Evolutionary conservation across 1,284 basidiomycete species (phyloP).

Genomic region (Leccinum proximum): DNA sequence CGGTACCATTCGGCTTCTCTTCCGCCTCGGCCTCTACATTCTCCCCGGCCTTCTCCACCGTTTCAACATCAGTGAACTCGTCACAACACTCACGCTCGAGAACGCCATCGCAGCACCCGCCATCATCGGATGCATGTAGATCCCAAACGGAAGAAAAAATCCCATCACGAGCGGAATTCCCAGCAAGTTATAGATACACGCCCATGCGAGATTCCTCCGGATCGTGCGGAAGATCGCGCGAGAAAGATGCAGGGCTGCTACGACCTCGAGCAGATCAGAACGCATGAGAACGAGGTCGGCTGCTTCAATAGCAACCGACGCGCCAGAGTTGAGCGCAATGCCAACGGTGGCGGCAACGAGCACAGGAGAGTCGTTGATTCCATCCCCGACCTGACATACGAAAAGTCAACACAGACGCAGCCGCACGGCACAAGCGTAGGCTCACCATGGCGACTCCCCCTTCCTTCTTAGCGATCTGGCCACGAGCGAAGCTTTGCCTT

Average conservation of each 20-base stretch:
- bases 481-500: slow-evolving; percentile 87
- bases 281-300: slow-evolving; percentile 98
- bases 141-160: slow-evolving; percentile 86
- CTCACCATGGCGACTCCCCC: slow-evolving; percentile 85
- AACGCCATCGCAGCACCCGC: slow-evolving; percentile 98
- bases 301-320: slow-evolving; percentile 96
- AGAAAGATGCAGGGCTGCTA: slow-evolving; percentile 92
- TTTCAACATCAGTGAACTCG: slow-evolving; percentile 83
- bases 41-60: slow-evolving; percentile 78
- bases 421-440: slow-evolving; percentile 6
- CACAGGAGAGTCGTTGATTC: slow-evolving; percentile 98
- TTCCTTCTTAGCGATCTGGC: slow-evolving; percentile 69
- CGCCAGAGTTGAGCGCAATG: slow-evolving; percentile 94
- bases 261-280: slow-evolving; percentile 94
- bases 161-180: slow-evolving; percentile 99
- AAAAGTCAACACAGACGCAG: slow-evolving; percentile 3
- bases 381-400: slow-evolving; percentile 84
- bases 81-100: slow-evolving; percentile 95
- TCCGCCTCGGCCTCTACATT: slow-evolving; percentile 40
- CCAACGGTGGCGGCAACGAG: slow-evolving; percentile 95
- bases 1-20: slow-evolving; percentile 33
- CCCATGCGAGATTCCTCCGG: slow-evolving; percentile 88
- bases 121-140: slow-evolving; percentile 98
- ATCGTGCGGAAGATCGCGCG: slow-evolving; percentile 91
- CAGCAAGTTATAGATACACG: slow-evolving; percentile 90